Conservation (phyloP, 352 stramenopile genomes). For the Phytopythium vexans region DNA sequence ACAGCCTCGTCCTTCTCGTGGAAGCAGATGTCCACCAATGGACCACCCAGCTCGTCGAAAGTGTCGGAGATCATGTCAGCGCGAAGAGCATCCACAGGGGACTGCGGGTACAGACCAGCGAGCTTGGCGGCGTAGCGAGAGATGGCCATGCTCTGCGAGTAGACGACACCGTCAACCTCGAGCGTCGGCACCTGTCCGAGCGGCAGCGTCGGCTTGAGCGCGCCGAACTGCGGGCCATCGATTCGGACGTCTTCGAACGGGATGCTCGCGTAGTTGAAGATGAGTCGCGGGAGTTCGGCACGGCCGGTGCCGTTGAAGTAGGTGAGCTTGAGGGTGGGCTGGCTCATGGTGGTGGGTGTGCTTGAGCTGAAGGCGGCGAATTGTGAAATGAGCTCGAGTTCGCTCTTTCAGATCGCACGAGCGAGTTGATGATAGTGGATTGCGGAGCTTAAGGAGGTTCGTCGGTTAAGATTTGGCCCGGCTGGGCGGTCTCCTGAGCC, state of each 20-base stretch:
- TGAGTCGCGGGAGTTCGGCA: constrained; percentile 49
- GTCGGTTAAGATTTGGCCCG: no score
- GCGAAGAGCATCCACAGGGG: constrained; percentile 21
- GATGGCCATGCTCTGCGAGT: constrained; percentile 41
- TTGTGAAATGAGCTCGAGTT: neutral
- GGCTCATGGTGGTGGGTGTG: constrained; percentile 11
- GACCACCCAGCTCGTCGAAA: constrained; percentile 33
- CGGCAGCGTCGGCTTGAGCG: constrained; percentile 34
- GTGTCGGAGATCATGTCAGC: constrained; percentile 27
- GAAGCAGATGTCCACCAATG: constrained; percentile 24
- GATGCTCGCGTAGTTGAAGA: constrained; percentile 34
- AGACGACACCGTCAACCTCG: constrained; percentile 28
- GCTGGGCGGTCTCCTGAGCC: no score
- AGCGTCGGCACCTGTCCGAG: constrained; percentile 39
- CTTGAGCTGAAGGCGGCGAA: neutral
- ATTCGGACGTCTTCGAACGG: constrained; percentile 35
- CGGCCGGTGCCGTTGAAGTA: constrained; percentile 56
- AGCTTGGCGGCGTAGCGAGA: constrained; percentile 40
- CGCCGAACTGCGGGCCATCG: constrained; percentile 16
- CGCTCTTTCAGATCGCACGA: no score
- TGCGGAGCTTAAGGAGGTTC: no score
- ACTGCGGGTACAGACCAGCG: constrained; percentile 22
- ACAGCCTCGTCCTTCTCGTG: constrained; percentile 20
- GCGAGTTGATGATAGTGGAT: no score
- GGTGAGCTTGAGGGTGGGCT: constrained; percentile 41